Evolutionary conservation across 257 asterid species (phyloP), one percentile per base, ranked within the genome.

Genomic region (Nicotiana noctiflora): DNA sequence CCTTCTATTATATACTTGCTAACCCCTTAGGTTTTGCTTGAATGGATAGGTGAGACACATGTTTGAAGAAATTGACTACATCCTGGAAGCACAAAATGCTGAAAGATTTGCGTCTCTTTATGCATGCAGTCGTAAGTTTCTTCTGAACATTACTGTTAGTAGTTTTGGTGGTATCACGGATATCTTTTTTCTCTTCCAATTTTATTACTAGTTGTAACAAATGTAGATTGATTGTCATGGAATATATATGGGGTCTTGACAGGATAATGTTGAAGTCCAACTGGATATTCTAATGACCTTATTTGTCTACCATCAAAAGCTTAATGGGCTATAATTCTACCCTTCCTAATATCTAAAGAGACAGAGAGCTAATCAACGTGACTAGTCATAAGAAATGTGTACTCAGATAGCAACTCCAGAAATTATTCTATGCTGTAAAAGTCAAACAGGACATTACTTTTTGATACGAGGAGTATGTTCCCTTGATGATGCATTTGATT

Each of bases 31-130:
- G 84, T 60, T 81, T 84, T 85, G 64, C 82, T 88, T 85, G 77
- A 83, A 61, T 88, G 87, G 86, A 84, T 81, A 95, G 99, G 97
- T 95, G 88, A 91, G 99, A 75, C 99, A 92, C 75, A 95, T 95
- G 99, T 95, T 95, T 60, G 94, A 95, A 63, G 99, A 95, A 91
- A 95, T 95, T 85, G 99, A 95, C 89, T 95, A 95, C 87, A 87
- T 94, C 82, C 84, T 92, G 91, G 99, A 96, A 90, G 99, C 94
- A 83, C 90, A 92, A 85, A 94, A 96, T 87, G 98, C 99, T 64
- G 98, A 93, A 89, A 97, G 98, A 75, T 96, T 96, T 77, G 97
- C 97, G 66, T 77, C 88, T 83, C 92, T 96, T 63, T 96, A 91
- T 83, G 95, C 93, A 79, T 85, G 86, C 83, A n/a, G 57, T 53